Evolutionary conservation across 345 rosid species (phyloP).

Genomic region (Mallotus nudiflorus): DNA sequence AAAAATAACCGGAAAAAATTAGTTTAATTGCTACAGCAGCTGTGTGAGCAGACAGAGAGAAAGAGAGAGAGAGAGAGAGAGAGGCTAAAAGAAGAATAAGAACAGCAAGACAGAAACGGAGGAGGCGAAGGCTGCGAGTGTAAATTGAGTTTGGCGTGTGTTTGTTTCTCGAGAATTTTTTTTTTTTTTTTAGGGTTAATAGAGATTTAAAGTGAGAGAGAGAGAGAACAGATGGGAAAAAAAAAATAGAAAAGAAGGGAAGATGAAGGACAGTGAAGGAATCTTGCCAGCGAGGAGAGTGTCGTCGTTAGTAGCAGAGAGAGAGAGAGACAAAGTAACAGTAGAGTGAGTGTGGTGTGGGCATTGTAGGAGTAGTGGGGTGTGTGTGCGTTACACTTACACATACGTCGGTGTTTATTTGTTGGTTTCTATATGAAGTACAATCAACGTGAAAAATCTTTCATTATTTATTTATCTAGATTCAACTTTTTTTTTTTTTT

Average conservation of each 20-base stretch:
- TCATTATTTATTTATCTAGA: background rate
- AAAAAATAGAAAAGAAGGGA: background rate
- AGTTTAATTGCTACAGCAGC: no score
- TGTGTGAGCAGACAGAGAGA: no score
- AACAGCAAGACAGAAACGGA: no score
- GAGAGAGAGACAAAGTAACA: slow-evolving; percentile 11
- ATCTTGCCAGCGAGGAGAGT: slow-evolving; percentile 75
- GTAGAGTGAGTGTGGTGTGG: slow-evolving; percentile 5
- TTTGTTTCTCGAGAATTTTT: no score
- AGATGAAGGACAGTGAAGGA: slow-evolving; percentile 37
- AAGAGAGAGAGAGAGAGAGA: slow-evolving; percentile 12
- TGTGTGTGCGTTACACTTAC: no score
- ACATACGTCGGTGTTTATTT: slow-evolving; percentile 7
- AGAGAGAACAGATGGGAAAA: background rate
- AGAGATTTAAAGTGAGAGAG: slow-evolving; percentile 16
- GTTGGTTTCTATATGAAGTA: background rate
- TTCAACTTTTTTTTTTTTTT: no score
- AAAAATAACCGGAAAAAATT: no score
- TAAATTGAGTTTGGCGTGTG: no score
- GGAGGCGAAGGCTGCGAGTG: no score
- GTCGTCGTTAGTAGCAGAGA: slow-evolving; percentile 55
- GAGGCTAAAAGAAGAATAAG: background rate
- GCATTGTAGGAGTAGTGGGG: background rate
- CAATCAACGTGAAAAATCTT: background rate
- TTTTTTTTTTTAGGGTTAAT: no score